Conservation (phyloP, 2,329 filamentous ascomycete species). For the Apiospora malaysiana region DNA sequence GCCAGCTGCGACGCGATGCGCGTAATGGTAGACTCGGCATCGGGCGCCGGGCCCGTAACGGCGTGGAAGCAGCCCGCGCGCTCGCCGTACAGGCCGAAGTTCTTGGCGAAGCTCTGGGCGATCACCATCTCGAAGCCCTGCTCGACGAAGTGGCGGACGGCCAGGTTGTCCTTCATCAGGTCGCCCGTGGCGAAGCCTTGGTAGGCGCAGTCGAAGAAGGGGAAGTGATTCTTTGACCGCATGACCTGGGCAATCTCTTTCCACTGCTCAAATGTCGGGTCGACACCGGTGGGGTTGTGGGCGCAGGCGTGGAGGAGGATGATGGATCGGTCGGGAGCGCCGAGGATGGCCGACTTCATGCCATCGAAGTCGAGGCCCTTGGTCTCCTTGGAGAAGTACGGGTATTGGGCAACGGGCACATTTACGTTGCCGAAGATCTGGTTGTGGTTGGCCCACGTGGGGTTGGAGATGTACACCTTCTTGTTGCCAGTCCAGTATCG, state of each 20-base stretch:
- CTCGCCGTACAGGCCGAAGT: conserved; percentile 96
- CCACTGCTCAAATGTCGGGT: conserved; percentile 94
- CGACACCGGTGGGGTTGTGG: conserved; percentile 97
- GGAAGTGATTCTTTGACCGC: conserved; percentile 82
- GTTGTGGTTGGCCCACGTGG: conserved; percentile 98
- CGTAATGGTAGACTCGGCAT: conserved; percentile 64
- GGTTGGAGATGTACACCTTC: conserved; percentile 88
- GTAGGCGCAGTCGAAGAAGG: conserved; percentile 98
- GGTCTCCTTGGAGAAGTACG: conserved; percentile 89
- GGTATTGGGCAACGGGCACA: conserved; percentile 80
- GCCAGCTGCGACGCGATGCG: conserved; percentile 87
- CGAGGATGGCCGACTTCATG: conserved; percentile 74
- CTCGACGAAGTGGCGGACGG: conserved; percentile 93
- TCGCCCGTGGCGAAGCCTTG: conserved; percentile 97
- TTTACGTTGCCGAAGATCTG: conserved; percentile 96
- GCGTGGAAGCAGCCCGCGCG: conserved; percentile 96
- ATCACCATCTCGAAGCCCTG: conserved; percentile 89
- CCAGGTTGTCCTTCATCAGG: conserved; percentile 82
- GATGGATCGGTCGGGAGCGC: conserved; percentile 79
- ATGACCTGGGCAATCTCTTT: conserved; percentile 83
- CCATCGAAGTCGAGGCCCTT: conserved; percentile 92
- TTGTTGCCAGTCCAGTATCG: conserved; percentile 83
- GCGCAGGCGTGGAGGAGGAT: conserved; percentile 94
- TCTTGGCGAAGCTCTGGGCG: conserved; percentile 96
- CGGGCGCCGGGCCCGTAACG: conserved; percentile 74